Conservation (phyloP, 2,329 filamentous ascomycete genomes). For the Anthostomella pinea region DNA sequence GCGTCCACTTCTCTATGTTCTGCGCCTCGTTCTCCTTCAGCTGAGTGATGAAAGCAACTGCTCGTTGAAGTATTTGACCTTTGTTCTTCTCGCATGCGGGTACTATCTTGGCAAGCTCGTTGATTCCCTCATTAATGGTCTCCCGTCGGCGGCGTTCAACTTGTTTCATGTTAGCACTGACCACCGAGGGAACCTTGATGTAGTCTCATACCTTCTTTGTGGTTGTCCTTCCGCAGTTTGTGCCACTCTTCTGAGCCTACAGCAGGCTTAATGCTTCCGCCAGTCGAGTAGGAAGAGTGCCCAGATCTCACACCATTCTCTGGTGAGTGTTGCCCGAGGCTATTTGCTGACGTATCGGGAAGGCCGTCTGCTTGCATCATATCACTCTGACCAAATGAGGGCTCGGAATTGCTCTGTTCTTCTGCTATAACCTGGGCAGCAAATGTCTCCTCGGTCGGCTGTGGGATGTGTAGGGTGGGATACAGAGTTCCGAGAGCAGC, state of each 20-base stretch:
- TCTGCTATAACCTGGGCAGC: slow-evolving; percentile 47
- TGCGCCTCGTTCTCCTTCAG: slow-evolving; percentile 91
- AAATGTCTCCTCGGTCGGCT: slow-evolving; percentile 58
- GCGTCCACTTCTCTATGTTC: slow-evolving; percentile 91
- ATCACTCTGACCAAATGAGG: slow-evolving; percentile 33
- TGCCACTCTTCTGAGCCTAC: slow-evolving; percentile 99
- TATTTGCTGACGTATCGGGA: slow-evolving; percentile 29
- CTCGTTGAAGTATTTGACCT: slow-evolving; percentile 89
- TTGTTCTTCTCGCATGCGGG: slow-evolving; percentile 99
- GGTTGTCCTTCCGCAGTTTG: slow-evolving; percentile 93
- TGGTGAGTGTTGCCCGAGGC: slow-evolving; percentile 23
- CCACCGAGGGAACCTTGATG: neutral
- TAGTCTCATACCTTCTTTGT: slow-evolving; percentile 78
- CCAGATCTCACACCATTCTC: slow-evolving; percentile 40
- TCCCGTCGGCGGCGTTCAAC: slow-evolving; percentile 95
- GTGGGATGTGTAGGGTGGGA: slow-evolving; percentile 56
- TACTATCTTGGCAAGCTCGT: slow-evolving; percentile 95
- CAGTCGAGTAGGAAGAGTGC: slow-evolving; percentile 35
- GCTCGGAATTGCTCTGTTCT: slow-evolving; percentile 34
- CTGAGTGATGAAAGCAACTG: slow-evolving; percentile 91
- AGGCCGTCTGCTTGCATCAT: slow-evolving; percentile 37
- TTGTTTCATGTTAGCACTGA: slow-evolving; percentile 37
- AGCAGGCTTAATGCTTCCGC: slow-evolving; percentile 66
- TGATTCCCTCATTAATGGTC: slow-evolving; percentile 98
- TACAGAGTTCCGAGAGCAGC: slow-evolving; percentile 58